Percentiles rank a stretch among this genome's conserved stretches.
Conservation (phyloP, 2,329 filamentous ascomycete species). For the Whalleya microplaca region DNA sequence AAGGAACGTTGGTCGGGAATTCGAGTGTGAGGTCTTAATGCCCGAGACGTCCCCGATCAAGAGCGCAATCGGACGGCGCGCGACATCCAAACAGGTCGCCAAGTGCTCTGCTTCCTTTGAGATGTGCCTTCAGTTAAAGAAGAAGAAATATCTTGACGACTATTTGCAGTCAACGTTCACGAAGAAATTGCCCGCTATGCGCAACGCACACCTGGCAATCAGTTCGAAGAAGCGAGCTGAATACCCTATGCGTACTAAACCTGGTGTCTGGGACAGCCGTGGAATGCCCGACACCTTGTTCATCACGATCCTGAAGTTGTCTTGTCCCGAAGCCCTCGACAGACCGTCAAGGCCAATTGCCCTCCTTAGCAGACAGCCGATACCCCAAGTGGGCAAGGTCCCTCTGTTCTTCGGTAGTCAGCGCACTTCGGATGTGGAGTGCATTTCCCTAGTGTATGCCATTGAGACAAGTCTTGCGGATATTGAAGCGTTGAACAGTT, state of each 20-base stretch:
- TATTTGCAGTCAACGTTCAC: slow-evolving; percentile 74
- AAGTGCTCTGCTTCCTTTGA: slow-evolving; percentile 90
- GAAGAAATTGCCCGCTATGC: slow-evolving; percentile 75
- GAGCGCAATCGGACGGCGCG: slow-evolving; percentile 64
- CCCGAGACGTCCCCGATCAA: slow-evolving; percentile 75
- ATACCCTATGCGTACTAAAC: slow-evolving; percentile 82
- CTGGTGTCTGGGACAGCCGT: slow-evolving; percentile 67
- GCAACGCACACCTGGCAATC: slow-evolving; percentile 86
- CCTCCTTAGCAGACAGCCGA: slow-evolving; percentile 67
- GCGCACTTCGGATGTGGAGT: slow-evolving; percentile 60
- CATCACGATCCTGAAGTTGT: slow-evolving; percentile 63
- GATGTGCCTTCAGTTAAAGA: slow-evolving; percentile 71
- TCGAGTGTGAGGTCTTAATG: slow-evolving; percentile 77
- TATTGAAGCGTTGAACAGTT: slow-evolving; percentile 64
- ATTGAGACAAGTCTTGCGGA: slow-evolving; percentile 49
- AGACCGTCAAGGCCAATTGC: slow-evolving; percentile 66
- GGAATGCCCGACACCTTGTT: slow-evolving; percentile 59
- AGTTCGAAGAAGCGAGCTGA: slow-evolving; percentile 72
- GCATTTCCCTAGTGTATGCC: slow-evolving; percentile 46
- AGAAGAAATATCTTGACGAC: slow-evolving; percentile 70
- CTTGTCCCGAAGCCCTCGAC: slow-evolving; percentile 57
- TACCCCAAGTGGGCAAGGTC: slow-evolving; percentile 71
- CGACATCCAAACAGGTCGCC: slow-evolving; percentile 73
- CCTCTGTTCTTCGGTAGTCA: slow-evolving; percentile 72
- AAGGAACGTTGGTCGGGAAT: slow-evolving; percentile 58